Evolutionary conservation across 2,329 filamentous ascomycete species (phyloP).

Genomic region (Diaporthe vaccinii): DNA sequence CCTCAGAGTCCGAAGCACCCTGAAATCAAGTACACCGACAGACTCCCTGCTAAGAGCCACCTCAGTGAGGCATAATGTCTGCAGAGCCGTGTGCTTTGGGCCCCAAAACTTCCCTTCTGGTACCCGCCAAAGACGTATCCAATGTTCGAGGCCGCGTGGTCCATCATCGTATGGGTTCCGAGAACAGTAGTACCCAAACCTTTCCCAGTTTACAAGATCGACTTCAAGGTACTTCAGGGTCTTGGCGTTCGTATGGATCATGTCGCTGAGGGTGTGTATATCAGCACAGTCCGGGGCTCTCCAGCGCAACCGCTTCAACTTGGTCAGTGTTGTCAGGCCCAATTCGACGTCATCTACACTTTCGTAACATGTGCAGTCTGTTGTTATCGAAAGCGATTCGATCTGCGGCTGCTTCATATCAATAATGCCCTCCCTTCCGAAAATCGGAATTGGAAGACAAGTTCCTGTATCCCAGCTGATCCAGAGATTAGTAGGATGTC

Average conservation of each 20-base stretch:
- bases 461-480: not conserved
- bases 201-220: not conserved
- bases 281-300: not conserved
- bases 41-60: not conserved
- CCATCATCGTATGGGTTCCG: not conserved
- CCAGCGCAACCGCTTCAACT: not conserved
- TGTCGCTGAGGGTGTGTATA: not conserved
- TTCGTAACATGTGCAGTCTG: not conserved
- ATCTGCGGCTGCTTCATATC: not conserved
- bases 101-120: not conserved
- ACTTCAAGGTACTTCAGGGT: not conserved
- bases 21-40: not conserved
- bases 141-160: not conserved
- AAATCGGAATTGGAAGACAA: not conserved
- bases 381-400: not conserved
- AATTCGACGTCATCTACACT: no score
- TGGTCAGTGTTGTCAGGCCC: not conserved
- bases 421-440: not conserved
- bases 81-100: not conserved
- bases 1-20: not conserved
- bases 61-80: conserved; percentile 1
- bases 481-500: not conserved
- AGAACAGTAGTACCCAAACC: no score
- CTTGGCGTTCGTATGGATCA: not conserved
- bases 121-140: not conserved